A percentile compares a stretch with the other conserved stretches of the same genome.
Evolutionary conservation across 345 rosid species (phyloP).

Genomic region (Sonneratia caseolaris): DNA sequence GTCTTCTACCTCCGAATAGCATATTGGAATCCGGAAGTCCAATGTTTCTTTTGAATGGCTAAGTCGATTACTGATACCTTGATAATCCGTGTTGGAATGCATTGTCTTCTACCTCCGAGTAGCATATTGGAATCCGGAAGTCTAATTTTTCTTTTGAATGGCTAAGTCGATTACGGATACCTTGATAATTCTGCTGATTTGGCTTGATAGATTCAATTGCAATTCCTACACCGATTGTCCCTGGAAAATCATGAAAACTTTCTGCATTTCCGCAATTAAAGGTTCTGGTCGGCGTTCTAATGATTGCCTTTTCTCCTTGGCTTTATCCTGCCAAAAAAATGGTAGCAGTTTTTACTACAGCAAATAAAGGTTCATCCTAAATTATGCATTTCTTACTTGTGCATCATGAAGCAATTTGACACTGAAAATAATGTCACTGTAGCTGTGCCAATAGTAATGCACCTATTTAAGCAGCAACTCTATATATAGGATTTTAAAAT

Average conservation of each 20-base stretch:
- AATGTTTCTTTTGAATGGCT: neutral
- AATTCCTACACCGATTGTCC: neutral
- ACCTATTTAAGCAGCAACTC: conserved; percentile 24
- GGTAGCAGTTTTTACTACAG: neutral
- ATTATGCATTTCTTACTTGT: neutral
- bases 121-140: neutral
- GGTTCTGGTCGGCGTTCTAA: neutral
- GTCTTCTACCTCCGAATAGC: neutral
- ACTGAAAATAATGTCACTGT: neutral
- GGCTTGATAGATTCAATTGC: neutral
- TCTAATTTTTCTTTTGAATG: neutral
- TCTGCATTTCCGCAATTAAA: neutral
- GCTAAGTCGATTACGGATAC: neutral
- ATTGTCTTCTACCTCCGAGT: neutral
- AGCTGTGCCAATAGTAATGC: conserved; percentile 8
- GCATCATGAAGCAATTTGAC: neutral
- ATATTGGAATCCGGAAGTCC: neutral
- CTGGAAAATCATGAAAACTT: neutral
- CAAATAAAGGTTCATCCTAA: neutral
- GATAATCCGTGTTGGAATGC: neutral
- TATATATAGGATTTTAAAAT: conserved; percentile 59
- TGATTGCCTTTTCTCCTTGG: neutral
- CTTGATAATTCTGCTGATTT: neutral
- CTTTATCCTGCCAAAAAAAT: neutral
- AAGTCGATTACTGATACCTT: neutral